Base-by-base conservation (phyloP, 1,284 basidiomycete species). In the Apiotrichum laibachii region DNA sequence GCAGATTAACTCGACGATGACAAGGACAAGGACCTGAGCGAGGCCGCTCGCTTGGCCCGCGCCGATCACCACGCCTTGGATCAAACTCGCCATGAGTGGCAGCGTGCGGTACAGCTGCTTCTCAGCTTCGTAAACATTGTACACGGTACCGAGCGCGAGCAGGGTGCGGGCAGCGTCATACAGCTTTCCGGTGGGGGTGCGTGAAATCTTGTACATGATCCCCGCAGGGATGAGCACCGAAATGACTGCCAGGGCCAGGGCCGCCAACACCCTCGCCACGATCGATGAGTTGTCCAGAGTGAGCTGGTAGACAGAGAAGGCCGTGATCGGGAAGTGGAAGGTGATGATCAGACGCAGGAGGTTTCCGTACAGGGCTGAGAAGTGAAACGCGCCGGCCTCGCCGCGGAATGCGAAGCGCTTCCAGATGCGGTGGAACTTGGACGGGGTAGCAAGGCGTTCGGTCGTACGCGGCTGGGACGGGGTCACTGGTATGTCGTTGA, bases 81-180 rank as follows among this genome's bases (percentile, higher is more conserved):
- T 83, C 22, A 98, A 76, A 69, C 92, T 95, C 57, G 86, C 88
- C 0, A 85, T 82, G 67, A 98, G 88, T 50, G 92, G 83, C 48
- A 95, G 81, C 51, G 83, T 84, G 5, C 89, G 87, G 77, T 94
- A 99, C 60, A 93, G 82, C 75, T 96, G 91, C 34, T 89, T 92
- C 35, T 90, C 90, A 62, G 92, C 90, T 22, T 90, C 85, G 76
- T 94, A 98, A 67, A 91, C 88, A 78, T 95, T 96, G 79, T 99
- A 99, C 54, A 97, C 81, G n/a, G 93, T 90, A 8, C 95, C 95
- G 13, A 93, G 82, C 1, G 88, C 85, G n/a, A 96, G 85, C 13
- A 98, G 82, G 0, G 92, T 95, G 64, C 89, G 84, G 12, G 92
- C 92, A 74, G 95, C 92, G 66, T 95, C 92, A 75, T 96, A 98